A percentile compares a stretch with the other conserved stretches of the same genome.
phyloP scores from a whole-genome alignment of 2,329 filamentous ascomycete species.

The Cordyceps farinosa region DNA sequence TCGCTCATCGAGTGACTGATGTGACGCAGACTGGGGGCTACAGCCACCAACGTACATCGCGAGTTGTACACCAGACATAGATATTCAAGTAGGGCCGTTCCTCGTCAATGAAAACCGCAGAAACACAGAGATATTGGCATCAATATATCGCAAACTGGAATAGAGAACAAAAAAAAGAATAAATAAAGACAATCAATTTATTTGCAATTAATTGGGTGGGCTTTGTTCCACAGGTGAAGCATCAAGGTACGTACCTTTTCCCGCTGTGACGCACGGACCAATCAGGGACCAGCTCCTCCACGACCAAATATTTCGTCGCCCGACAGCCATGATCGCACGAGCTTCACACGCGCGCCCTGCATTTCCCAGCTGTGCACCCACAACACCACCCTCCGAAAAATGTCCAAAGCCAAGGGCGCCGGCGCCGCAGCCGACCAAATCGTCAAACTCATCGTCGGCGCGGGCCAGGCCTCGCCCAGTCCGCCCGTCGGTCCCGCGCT shows the following conservation, averaged over 20 bases:
- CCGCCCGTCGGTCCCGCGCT: constrained; percentile 94
- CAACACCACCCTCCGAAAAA: constrained; percentile 27
- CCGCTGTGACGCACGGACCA: not conserved
- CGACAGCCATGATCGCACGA: not conserved
- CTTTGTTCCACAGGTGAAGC: too few relatives aligned
- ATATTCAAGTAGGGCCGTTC: too few relatives aligned
- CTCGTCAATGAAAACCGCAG: too few relatives aligned
- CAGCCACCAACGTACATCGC: too few relatives aligned
- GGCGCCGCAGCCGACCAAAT: constrained; percentile 60
- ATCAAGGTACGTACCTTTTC: not conserved
- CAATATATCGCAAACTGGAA: too few relatives aligned
- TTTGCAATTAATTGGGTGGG: too few relatives aligned
- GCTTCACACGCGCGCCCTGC: not conserved
- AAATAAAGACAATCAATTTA: too few relatives aligned
- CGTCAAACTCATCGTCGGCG: constrained; percentile 96
- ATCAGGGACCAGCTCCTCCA: not conserved
- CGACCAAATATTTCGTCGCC: constrained; percentile 5
- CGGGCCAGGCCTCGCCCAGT: constrained; percentile 89
- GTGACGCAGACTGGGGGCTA: too few relatives aligned
- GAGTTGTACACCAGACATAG: too few relatives aligned
- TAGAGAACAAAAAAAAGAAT: too few relatives aligned
- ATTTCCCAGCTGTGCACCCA: constrained; percentile 17
- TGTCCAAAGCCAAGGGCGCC: constrained; percentile 50
- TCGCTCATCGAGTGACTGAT: too few relatives aligned
- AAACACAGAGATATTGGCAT: too few relatives aligned